phyloP scores from a whole-genome alignment of 306 rosid species.

The Glycyrrhiza uralensis region DNA sequence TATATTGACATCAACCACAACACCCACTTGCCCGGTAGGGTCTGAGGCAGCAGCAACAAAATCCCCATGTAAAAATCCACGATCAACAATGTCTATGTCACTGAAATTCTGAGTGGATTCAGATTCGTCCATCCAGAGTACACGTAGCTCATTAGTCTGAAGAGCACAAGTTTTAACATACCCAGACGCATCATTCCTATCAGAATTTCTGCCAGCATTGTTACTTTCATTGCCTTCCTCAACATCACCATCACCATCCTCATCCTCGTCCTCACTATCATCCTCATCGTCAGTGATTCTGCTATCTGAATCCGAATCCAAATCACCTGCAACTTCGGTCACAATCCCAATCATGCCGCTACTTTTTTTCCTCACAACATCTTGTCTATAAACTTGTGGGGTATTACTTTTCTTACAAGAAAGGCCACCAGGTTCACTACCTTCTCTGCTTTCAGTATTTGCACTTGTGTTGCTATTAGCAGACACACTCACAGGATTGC shows the following conservation, averaged over 20 bases:
- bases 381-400: conserved; percentile 68
- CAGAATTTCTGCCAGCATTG: conserved; percentile 34
- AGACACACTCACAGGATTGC: conserved; percentile 25
- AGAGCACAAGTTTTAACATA: conserved; percentile 56
- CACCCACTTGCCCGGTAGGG: conserved; percentile 96
- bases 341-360: conserved; percentile 71
- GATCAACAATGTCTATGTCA: conserved; percentile 67
- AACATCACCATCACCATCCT: conserved; percentile 38
- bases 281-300: conserved; percentile 65
- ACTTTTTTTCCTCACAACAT: conserved; percentile 64
- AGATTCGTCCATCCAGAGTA: conserved; percentile 86
- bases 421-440: conserved; percentile 33
- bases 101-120: conserved; percentile 63
- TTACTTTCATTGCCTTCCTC: conserved; percentile 49
- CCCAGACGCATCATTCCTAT: conserved; percentile 44
- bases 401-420: conserved; percentile 28
- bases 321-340: conserved; percentile 90
- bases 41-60: conserved; percentile 80
- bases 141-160: conserved; percentile 72
- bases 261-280: conserved; percentile 42
- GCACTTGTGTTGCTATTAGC: conserved; percentile 26
- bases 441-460: conserved; percentile 47
- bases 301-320: conserved; percentile 83
- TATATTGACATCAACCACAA: conserved; percentile 89
- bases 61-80: conserved; percentile 95